phyloP scores from a whole-genome alignment of 805 yeast genomes.

The Saccharomycopsis selenospora region DNA sequence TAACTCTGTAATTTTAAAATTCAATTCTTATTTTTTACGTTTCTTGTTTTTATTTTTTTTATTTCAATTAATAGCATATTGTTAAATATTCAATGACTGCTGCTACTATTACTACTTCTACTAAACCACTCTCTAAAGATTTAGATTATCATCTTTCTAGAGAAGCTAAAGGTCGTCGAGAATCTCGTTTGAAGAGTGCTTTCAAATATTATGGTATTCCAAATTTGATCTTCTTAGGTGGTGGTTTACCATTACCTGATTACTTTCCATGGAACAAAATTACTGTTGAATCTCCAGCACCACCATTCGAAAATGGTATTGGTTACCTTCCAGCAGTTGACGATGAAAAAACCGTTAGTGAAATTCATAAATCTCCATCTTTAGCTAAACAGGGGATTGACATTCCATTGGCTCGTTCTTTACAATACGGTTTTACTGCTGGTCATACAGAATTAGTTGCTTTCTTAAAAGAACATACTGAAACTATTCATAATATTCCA shows the following conservation, averaged over 20 bases:
- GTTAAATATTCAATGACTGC: slow-evolving; percentile 4
- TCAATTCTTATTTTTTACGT: no score
- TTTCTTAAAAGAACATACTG: slow-evolving; percentile 73
- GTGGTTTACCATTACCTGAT: slow-evolving; percentile 88
- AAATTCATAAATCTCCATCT: slow-evolving; percentile 36
- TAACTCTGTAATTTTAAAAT: no score
- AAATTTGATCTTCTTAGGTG: slow-evolving; percentile 81
- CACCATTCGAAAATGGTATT: slow-evolving; percentile 76
- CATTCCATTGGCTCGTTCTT: slow-evolving; percentile 72
- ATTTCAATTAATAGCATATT: background rate
- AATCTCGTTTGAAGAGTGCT: slow-evolving; percentile 78
- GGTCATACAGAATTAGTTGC: slow-evolving; percentile 68
- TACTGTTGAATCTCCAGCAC: slow-evolving; percentile 61
- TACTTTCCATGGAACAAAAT: slow-evolving; percentile 88
- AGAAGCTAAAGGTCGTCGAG: slow-evolving; percentile 69
- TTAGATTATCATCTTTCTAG: slow-evolving; percentile 65
- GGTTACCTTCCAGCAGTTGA: slow-evolving; percentile 46
- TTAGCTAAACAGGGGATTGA: slow-evolving; percentile 42
- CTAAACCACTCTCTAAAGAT: slow-evolving; percentile 51
- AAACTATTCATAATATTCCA: slow-evolving; percentile 36
- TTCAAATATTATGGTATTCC: slow-evolving; percentile 72
- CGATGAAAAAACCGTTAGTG: slow-evolving; percentile 28
- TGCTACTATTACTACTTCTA: slow-evolving; percentile 1
- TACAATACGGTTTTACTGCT: slow-evolving; percentile 84
- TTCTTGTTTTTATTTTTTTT: no score